Conservation (phyloP, 805 yeast genomes). For the Cyberlindnera amylophila region DNA sequence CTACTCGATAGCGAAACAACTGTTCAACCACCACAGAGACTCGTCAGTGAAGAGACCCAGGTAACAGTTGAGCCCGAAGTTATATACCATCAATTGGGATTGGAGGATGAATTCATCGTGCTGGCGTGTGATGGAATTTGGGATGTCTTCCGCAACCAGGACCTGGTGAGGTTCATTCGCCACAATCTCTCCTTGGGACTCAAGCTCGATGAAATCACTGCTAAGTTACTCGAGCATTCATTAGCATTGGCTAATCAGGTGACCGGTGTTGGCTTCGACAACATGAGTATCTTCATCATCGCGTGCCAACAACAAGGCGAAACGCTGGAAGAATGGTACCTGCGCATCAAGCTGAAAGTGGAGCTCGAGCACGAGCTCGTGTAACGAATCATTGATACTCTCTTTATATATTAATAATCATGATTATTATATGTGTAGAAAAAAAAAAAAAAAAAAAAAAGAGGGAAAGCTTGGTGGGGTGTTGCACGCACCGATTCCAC, state of each 20-base stretch:
- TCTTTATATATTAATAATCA: neutral
- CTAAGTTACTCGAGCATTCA: constrained; percentile 59
- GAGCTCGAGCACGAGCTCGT: constrained; percentile 31
- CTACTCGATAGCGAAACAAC: neutral
- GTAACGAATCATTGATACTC: neutral
- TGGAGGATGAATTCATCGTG: constrained; percentile 60
- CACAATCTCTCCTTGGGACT: constrained; percentile 55
- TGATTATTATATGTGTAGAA: too few relatives aligned
- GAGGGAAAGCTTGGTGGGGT: too few relatives aligned
- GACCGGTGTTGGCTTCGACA: constrained; percentile 80
- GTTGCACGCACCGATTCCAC: too few relatives aligned
- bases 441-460: too few relatives aligned
- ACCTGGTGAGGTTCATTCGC: constrained; percentile 50
- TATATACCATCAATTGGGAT: constrained; percentile 46
- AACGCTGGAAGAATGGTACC: constrained; percentile 55
- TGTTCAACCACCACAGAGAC: constrained; percentile 1
- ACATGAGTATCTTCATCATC: constrained; percentile 72
- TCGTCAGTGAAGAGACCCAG: constrained; percentile 49
- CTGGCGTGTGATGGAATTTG: constrained; percentile 84
- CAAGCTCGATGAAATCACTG: constrained; percentile 54
- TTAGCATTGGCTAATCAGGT: constrained; percentile 66
- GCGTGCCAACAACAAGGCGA: constrained; percentile 49
- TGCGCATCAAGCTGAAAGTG: constrained; percentile 42
- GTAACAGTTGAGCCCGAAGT: constrained; percentile 81
- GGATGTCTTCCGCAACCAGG: constrained; percentile 63